Base-by-base conservation (phyloP, 495 filamentous ascomycete species). In the Geopyxis carbonaria region DNA sequence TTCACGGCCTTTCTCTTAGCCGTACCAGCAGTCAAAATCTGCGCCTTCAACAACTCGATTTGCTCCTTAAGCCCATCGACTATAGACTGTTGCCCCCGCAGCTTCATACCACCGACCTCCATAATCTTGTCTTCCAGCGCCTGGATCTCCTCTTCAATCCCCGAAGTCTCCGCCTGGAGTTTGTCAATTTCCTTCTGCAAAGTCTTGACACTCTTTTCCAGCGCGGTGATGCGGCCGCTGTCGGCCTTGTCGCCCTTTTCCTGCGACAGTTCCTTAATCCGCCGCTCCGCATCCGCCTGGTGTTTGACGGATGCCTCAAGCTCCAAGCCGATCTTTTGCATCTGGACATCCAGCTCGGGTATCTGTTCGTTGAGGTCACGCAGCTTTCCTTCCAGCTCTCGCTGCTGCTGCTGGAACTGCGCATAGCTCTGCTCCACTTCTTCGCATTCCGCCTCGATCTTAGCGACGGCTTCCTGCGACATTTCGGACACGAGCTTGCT, bases 71-170 rank as follows among this genome's bases (percentile, higher is more conserved):
- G 60, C 18, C 78, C 73, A 58, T 95, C 89, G n/a, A 97, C 86
- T 61, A 80, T 93, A 22, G 80, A 77, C 50, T 89, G 87, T 55
- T 95, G 87, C 18, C 75, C 70, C 31, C 89, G 75, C 7, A 97
- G 73, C 55, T 80, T 78, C 31, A 94, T 85, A 61, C 89, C 89
- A 44, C 89, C 89, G 39, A 91, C 75, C 59, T 93, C 78, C 87
- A 95, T 94, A 50, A 97, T 95, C 64, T 89, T 91, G 64, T 81
- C 77, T 57, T 95, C 86, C 14, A 97, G 66, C 1, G 62, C 64
- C 59, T 89, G 82, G 47, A 97, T 93, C 57, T 93, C 89, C 27
- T 77, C 73, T 49, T 97, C 91, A 15, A 93, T 75, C 20, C 74
- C 82, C 11, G 76, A 65, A 27, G 80, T 93, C 57, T 94, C 82